phyloP scores from a whole-genome alignment of 148 eudicot species.

The Gaultheria prostrata region DNA sequence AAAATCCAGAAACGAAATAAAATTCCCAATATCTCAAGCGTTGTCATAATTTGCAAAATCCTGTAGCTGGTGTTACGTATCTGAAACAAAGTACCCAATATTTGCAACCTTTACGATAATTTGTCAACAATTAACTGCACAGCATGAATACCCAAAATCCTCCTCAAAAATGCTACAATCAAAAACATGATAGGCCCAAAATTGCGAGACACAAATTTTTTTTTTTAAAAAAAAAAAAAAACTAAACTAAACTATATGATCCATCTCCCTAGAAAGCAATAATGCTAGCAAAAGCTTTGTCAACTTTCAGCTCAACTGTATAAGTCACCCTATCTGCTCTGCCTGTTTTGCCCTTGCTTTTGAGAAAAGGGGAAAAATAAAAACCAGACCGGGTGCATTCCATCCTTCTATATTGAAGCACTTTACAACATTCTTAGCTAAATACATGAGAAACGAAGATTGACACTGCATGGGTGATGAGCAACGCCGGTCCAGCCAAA shows the following conservation, averaged over 20 bases:
- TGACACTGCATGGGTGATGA: constrained; percentile 22
- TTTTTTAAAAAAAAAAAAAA: neutral
- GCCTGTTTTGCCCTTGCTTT: constrained; percentile 22
- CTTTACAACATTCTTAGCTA: constrained; percentile 33
- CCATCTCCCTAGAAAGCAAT: constrained; percentile 21
- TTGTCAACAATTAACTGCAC: constrained; percentile 2
- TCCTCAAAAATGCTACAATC: constrained; percentile 7
- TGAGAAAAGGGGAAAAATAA: neutral
- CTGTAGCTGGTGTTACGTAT: neutral
- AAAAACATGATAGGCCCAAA: constrained; percentile 16
- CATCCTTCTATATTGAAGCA: constrained; percentile 5
- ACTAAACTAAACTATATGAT: constrained; percentile 25
- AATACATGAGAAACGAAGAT: constrained; percentile 19
- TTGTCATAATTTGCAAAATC: neutral
- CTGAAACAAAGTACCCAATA: neutral
- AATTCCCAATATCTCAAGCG: neutral
- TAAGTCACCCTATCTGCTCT: constrained; percentile 10
- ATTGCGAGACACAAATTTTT: constrained; percentile 4
- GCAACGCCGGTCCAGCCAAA: constrained; percentile 27
- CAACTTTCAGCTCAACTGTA: constrained; percentile 13
- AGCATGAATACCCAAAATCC: neutral
- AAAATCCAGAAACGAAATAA: neutral
- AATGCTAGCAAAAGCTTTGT: constrained; percentile 22
- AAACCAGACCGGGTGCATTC: constrained; percentile 15
- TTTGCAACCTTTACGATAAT: neutral